Evolutionary conservation across 129 eudicot species (phyloP).

Genomic region (Pulicaria dysenterica): DNA sequence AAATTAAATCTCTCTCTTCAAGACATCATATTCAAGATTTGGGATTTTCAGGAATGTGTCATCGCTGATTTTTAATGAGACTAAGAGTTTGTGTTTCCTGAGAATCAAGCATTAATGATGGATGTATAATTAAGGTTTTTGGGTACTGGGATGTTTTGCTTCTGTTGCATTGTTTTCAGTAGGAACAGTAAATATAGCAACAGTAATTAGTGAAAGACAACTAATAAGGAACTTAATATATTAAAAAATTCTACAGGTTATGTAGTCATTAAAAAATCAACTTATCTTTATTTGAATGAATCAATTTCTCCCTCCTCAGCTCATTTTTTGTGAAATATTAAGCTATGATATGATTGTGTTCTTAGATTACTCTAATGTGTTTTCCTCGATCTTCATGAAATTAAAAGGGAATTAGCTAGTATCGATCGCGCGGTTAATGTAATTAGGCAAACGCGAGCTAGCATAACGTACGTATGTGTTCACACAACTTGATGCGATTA

Average conservation of each 20-base stretch:
- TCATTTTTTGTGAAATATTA: not conserved
- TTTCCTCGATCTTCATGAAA: not conserved
- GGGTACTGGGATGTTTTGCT: slow-evolving; percentile 46
- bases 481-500: not conserved
- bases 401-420: not conserved
- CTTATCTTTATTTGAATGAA: not conserved
- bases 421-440: not conserved
- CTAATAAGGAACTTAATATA: not conserved
- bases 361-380: slow-evolving; percentile 4
- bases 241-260: slow-evolving; percentile 7
- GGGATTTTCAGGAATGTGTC: slow-evolving; percentile 38
- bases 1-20: slow-evolving; percentile 15
- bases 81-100: slow-evolving; percentile 37
- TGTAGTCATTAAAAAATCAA: not conserved
- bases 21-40: slow-evolving; percentile 14
- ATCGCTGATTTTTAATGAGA: slow-evolving; percentile 27
- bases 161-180: slow-evolving; percentile 46
- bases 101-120: slow-evolving; percentile 33
- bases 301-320: too few species aligned
- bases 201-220: slow-evolving; percentile 18
- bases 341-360: slow-evolving; percentile 7
- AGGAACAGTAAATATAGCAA: slow-evolving; percentile 36
- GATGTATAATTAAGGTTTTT: slow-evolving; percentile 25
- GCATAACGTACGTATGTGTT: too few species aligned
- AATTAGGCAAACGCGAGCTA: not conserved